phyloP scores from a whole-genome alignment of 495 filamentous ascomycete genomes.

The Astrocystis sublimbata region DNA sequence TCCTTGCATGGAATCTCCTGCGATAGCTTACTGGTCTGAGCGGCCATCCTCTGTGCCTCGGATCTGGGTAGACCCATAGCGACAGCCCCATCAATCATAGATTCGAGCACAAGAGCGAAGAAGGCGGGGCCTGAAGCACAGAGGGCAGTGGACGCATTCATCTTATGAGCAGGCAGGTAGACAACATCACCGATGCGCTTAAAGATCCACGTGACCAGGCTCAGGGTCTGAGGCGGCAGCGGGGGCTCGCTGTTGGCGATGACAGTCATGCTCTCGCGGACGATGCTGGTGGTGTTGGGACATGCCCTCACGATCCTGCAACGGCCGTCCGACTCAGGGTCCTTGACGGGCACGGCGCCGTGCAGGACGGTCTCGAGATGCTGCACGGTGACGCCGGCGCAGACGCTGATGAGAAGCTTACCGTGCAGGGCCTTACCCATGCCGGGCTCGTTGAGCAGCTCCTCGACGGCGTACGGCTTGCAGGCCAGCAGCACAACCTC shows the following conservation, averaged over 20 bases:
- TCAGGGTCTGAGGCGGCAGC: conserved; percentile 48
- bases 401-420: conserved; percentile 82
- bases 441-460: conserved; percentile 62
- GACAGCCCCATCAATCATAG: conserved; percentile 74
- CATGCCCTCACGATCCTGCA: conserved; percentile 72
- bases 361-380: conserved; percentile 65
- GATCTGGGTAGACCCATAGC: conserved; percentile 77
- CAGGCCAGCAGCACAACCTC: conserved; percentile 73
- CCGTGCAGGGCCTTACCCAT: conserved; percentile 69
- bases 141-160: conserved; percentile 75
- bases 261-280: conserved; percentile 81
- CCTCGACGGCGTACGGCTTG: conserved; percentile 73
- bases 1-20: too few species aligned
- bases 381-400: conserved; percentile 72
- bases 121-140: conserved; percentile 81
- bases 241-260: conserved; percentile 63
- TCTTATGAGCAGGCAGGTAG: conserved; percentile 61
- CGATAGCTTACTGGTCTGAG: conserved; percentile 57
- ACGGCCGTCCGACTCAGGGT: conserved; percentile 38
- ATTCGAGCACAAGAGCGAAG: conserved; percentile 75
- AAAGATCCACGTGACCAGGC: conserved; percentile 78
- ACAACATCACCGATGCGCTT: conserved; percentile 66
- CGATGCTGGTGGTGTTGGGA: conserved; percentile 72
- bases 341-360: conserved; percentile 36
- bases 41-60: conserved; percentile 78